Evolutionary conservation across 352 stramenopile species (phyloP).

Genomic region (Thalassiosira ordinaria): DNA sequence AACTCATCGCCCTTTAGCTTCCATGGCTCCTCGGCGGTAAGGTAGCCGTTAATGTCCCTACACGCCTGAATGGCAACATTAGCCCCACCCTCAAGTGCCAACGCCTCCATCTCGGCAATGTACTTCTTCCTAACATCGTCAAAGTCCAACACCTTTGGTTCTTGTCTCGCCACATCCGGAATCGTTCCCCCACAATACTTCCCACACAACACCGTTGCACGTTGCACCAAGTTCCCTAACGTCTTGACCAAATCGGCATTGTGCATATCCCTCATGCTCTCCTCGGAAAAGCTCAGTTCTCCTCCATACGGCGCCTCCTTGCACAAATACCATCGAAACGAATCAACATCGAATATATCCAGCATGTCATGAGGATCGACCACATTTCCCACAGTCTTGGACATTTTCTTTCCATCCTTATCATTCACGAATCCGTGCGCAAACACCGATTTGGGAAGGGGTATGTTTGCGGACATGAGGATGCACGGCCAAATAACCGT

Average conservation of each 20-base stretch:
- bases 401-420: constrained; percentile 99
- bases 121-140: constrained; percentile 70
- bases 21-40: constrained; percentile 97
- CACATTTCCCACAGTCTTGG: constrained; percentile 98
- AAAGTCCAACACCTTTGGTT: constrained; percentile 50
- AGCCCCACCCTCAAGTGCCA: constrained; percentile 90
- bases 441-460: constrained; percentile 95
- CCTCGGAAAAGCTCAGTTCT: constrained; percentile 91
- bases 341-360: constrained; percentile 91
- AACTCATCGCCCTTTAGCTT: constrained; percentile 93
- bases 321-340: constrained; percentile 92
- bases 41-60: constrained; percentile 95
- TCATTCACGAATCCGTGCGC: constrained; percentile 98
- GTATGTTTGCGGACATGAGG: constrained; percentile 95
- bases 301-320: constrained; percentile 93
- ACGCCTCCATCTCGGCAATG: constrained; percentile 92
- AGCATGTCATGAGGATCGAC: constrained; percentile 98
- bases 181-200: constrained; percentile 93
- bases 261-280: constrained; percentile 95
- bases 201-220: constrained; percentile 92
- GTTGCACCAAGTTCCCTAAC: constrained; percentile 96
- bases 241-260: constrained; percentile 94
- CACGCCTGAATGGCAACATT: constrained; percentile 91
- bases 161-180: constrained; percentile 68
- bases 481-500: constrained; percentile 99